Evolutionary conservation across 805 yeast genomes (phyloP).

Genomic region (Tetrapisispora fleetii): DNA sequence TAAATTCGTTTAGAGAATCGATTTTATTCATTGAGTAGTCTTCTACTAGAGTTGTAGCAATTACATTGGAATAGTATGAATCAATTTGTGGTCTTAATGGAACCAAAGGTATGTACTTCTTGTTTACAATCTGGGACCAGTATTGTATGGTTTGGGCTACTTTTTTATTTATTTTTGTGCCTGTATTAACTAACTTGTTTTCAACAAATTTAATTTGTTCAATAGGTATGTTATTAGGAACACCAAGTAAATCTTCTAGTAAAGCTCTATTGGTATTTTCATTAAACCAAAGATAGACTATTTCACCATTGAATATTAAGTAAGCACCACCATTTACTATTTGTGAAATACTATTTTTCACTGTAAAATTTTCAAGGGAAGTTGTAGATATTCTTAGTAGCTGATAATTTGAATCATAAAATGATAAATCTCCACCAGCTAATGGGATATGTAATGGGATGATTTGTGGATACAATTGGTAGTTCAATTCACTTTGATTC

Average conservation of each 20-base stretch:
- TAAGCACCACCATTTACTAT: constrained; percentile 65
- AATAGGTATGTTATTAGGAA: constrained; percentile 25
- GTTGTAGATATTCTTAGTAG: constrained; percentile 28
- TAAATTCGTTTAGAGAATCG: constrained; percentile 54
- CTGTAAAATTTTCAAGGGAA: constrained; percentile 43
- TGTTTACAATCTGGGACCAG: constrained; percentile 27
- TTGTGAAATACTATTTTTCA: constrained; percentile 26
- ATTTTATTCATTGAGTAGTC: constrained; percentile 51
- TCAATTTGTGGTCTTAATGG: constrained; percentile 27
- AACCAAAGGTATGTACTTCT: constrained; percentile 18
- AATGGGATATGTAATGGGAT: constrained; percentile 58
- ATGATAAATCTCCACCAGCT: constrained; percentile 44
- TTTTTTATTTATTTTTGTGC: constrained; percentile 59
- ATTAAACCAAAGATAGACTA: constrained; percentile 56
- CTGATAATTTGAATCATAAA: constrained; percentile 33
- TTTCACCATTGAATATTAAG: constrained; percentile 59
- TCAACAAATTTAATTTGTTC: constrained; percentile 20
- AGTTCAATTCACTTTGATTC: constrained; percentile 43
- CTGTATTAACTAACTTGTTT: constrained; percentile 57
- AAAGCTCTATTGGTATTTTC: constrained; percentile 56
- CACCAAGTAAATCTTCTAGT: constrained; percentile 67
- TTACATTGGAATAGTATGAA: constrained; percentile 19
- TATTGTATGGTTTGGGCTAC: constrained; percentile 53
- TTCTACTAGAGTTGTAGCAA: constrained; percentile 59
- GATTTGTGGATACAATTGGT: constrained; percentile 71